These are phyloP conservation scores for Chrysanthemum seticuspe DNA, from an alignment of 129 eudicot genomes.

Conservation along the genomic window DNA sequence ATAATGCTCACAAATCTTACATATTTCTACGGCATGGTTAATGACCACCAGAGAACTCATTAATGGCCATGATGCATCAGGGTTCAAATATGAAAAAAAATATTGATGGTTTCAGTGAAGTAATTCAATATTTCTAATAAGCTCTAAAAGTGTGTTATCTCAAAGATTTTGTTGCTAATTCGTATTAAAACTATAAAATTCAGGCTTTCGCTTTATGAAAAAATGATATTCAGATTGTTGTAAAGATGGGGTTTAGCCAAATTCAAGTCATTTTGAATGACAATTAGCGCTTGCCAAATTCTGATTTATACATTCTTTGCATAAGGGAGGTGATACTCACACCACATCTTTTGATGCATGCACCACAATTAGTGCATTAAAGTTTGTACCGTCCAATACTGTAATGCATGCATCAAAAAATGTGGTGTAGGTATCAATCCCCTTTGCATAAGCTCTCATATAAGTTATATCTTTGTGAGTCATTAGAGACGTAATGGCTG, in stretches of 20 bases:
- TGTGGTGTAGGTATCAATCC: too few species aligned
- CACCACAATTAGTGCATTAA: too few species aligned
- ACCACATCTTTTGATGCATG: too few species aligned
- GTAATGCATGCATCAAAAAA: too few species aligned
- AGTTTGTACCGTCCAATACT: too few species aligned
- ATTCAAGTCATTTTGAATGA: slow-evolving; percentile 27
- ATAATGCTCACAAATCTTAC: too few species aligned
- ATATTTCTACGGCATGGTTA: slow-evolving; percentile 39
- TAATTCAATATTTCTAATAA: slow-evolving; percentile 18
- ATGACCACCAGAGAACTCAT: slow-evolving; percentile 37
- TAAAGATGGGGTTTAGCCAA: slow-evolving; percentile 74
- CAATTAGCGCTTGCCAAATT: too few species aligned
- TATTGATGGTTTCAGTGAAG: slow-evolving; percentile 40
- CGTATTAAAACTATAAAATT: neutral
- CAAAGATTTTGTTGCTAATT: slow-evolving; percentile 7
- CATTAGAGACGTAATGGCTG: too few species aligned
- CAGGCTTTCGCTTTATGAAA: slow-evolving; percentile 64
- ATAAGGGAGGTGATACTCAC: too few species aligned
- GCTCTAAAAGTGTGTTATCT: neutral
- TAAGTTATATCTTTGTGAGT: too few species aligned
- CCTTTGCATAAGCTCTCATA: too few species aligned
- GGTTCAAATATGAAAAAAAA: slow-evolving; percentile 42
- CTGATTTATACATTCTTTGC: too few species aligned
- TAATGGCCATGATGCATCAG: slow-evolving; percentile 38
- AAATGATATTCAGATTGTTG: slow-evolving; percentile 74